phyloP scores from a whole-genome alignment of 2,329 filamentous ascomycete species.

The Cercospora citrullina region DNA sequence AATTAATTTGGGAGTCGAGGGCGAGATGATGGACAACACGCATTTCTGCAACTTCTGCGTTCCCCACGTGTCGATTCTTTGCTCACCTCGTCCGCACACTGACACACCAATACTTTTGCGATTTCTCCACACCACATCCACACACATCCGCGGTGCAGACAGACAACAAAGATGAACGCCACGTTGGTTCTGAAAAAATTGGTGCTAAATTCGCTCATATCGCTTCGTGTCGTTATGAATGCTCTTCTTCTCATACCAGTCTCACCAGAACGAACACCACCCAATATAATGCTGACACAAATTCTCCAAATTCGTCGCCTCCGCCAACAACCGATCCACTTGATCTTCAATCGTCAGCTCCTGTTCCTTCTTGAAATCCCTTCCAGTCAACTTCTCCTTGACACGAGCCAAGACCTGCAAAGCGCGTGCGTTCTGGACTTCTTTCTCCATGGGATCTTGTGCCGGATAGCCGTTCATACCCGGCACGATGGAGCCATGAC shows the following conservation, averaged over 20 bases:
- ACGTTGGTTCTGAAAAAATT: no score
- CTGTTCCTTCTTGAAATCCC: slow-evolving; percentile 83
- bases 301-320: slow-evolving; percentile 96
- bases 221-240: not conserved
- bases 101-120: no score
- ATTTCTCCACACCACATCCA: no score
- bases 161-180: no score
- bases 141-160: no score
- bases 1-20: no score
- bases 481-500: slow-evolving; percentile 30
- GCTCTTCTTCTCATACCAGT: not conserved
- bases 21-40: no score
- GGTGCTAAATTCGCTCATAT: not conserved
- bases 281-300: slow-evolving; percentile 98
- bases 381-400: slow-evolving; percentile 90
- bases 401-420: slow-evolving; percentile 89
- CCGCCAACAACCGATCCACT: slow-evolving; percentile 90
- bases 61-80: no score
- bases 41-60: no score
- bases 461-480: slow-evolving; percentile 34
- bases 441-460: slow-evolving; percentile 50
- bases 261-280: slow-evolving; percentile 96
- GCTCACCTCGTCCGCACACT: no score
- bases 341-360: slow-evolving; percentile 84
- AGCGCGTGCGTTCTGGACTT: slow-evolving; percentile 90